These are phyloP conservation scores for Pythium myriotylum DNA, from an alignment of 352 stramenopile genomes.

Conservation along the genomic window DNA sequence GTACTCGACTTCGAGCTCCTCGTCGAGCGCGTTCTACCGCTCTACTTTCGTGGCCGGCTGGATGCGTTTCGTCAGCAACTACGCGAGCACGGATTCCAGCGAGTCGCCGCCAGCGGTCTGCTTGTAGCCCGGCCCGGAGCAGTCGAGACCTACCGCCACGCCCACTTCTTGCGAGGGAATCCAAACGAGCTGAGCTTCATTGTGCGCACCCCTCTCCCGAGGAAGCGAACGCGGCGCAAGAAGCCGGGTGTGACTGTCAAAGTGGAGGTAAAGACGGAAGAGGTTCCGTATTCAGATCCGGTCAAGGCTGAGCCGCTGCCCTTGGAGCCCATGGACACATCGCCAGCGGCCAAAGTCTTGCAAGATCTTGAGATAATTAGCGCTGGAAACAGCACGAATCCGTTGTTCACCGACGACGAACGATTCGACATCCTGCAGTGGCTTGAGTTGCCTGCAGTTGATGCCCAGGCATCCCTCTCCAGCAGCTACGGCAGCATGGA, in stretches of 20 bases:
- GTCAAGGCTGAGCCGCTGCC: slow-evolving; percentile 14
- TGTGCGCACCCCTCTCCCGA: slow-evolving; percentile 21
- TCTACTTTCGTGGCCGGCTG: slow-evolving; percentile 69
- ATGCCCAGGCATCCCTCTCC: slow-evolving; percentile 15
- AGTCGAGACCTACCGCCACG: slow-evolving; percentile 25
- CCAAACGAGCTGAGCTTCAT: slow-evolving; percentile 24
- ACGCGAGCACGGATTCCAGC: slow-evolving; percentile 63
- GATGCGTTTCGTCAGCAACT: slow-evolving; percentile 73
- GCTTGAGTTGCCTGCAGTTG: slow-evolving; percentile 29
- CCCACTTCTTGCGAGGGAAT: slow-evolving; percentile 23
- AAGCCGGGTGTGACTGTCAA: slow-evolving; percentile 8
- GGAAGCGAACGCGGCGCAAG: slow-evolving; percentile 22
- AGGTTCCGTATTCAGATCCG: neutral
- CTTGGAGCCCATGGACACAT: slow-evolving; percentile 1
- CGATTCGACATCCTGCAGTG: slow-evolving; percentile 33
- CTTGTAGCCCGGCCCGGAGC: neutral
- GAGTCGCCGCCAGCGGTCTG: slow-evolving; percentile 3
- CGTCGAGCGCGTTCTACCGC: slow-evolving; percentile 50
- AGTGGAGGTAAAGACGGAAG: slow-evolving; percentile 12
- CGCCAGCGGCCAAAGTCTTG: neutral
- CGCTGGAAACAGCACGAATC: slow-evolving; percentile 32
- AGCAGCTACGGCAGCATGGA: slow-evolving; percentile 14
- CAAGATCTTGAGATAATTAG: slow-evolving; percentile 8
- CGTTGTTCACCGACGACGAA: slow-evolving; percentile 30
- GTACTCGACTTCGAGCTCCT: slow-evolving; percentile 54